Percentiles rank a stretch among this genome's conserved stretches.
Evolutionary conservation across 2,329 filamentous ascomycete genomes (phyloP).

Genomic region (Metarhizium album): DNA sequence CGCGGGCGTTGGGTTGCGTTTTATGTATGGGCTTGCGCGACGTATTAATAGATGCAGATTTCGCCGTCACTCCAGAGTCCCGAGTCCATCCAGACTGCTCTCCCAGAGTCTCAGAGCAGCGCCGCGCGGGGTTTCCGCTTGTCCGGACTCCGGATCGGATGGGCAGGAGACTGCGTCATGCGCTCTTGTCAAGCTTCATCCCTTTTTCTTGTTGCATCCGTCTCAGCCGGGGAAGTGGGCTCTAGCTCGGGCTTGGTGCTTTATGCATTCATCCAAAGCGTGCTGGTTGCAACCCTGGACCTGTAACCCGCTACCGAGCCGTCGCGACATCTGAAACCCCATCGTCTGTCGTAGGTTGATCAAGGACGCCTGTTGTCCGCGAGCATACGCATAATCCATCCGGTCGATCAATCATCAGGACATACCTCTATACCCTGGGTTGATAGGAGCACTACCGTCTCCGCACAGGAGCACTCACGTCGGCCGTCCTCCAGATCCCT

Average conservation of each 20-base stretch:
- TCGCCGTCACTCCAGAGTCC: too few species aligned
- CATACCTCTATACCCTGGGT: neutral
- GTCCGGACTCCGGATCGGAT: too few species aligned
- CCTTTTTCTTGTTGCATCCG: neutral
- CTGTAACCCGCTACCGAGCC: conserved; percentile 3
- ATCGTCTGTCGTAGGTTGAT: neutral
- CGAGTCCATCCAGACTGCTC: too few species aligned
- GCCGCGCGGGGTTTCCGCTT: neutral
- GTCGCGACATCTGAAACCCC: conserved; percentile 1
- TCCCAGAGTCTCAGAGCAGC: neutral
- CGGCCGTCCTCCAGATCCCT: too few species aligned
- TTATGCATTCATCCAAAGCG: neutral
- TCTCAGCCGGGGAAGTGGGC: neutral
- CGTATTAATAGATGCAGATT: too few species aligned
- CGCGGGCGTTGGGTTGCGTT: neutral
- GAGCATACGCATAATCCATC: neutral
- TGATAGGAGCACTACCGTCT: too few species aligned
- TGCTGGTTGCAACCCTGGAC: neutral
- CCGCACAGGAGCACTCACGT: too few species aligned
- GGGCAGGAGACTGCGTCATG: neutral
- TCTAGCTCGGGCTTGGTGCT: neutral
- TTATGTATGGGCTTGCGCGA: conserved; percentile 1
- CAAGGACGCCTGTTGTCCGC: neutral
- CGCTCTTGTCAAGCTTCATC: neutral
- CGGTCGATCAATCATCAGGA: neutral